These are phyloP conservation scores for Fusarium pseudograminearum DNA, from an alignment of 2,329 filamentous ascomycete species.

Conservation along the genomic window DNA sequence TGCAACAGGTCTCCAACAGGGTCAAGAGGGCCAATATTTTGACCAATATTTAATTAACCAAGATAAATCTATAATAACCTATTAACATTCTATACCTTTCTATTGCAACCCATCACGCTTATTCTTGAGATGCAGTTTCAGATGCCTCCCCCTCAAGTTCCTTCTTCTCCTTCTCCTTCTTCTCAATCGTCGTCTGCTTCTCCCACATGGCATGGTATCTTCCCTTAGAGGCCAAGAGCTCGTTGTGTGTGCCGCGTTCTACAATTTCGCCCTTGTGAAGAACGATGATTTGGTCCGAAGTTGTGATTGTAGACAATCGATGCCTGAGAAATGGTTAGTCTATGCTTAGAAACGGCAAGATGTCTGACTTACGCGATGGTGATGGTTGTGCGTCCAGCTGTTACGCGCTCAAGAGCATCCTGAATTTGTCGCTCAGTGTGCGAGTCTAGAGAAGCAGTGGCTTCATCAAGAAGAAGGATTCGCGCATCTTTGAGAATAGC, in stretches of 20 bases:
- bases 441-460: conserved; percentile 76
- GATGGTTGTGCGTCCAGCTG: conserved; percentile 63
- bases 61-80: neutral
- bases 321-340: conserved; percentile 55
- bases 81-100: neutral
- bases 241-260: conserved; percentile 63
- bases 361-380: conserved; percentile 44
- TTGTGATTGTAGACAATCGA: conserved; percentile 68
- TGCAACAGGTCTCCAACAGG: neutral
- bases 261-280: conserved; percentile 64
- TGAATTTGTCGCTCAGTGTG: conserved; percentile 71
- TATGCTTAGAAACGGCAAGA: rapidly evolving
- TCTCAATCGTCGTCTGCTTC: conserved; percentile 61
- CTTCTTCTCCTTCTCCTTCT: conserved; percentile 51
- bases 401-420: conserved; percentile 62
- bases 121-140: conserved; percentile 23
- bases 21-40: neutral
- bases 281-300: conserved; percentile 67
- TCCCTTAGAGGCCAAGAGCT: conserved; percentile 59
- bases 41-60: neutral
- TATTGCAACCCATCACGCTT: neutral
- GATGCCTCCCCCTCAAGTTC: conserved; percentile 37
- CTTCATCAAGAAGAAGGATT: conserved; percentile 78
- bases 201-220: conserved; percentile 66
- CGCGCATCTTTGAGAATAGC: conserved; percentile 77